Conservation (phyloP, 208 protist species). For the Crithidia fasciculata region DNA sequence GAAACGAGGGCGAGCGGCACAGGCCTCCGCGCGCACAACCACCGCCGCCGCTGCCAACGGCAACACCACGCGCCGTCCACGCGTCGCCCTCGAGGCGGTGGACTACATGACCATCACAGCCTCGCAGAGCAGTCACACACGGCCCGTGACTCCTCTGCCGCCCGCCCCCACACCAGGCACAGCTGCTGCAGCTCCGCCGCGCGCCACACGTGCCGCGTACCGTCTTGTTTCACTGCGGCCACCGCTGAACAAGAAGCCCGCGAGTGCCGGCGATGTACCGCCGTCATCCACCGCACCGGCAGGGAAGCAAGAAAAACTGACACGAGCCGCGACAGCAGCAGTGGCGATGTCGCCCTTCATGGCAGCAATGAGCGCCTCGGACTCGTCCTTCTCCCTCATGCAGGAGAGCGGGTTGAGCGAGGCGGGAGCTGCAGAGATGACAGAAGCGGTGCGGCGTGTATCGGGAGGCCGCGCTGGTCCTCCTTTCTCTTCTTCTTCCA, state of each 20-base stretch:
- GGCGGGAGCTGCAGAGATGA: background rate
- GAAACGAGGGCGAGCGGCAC: background rate
- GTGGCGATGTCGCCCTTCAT: conserved; percentile 28
- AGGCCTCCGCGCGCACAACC: background rate
- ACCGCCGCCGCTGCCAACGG: background rate
- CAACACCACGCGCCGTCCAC: conserved; percentile 17
- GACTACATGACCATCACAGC: conserved; percentile 14
- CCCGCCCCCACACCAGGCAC: background rate
- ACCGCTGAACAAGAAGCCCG: background rate
- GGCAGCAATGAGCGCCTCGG: conserved; percentile 13
- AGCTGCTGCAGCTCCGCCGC: background rate
- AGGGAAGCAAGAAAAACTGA: background rate
- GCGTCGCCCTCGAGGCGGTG: conserved; percentile 21
- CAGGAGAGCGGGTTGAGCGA: conserved; percentile 5
- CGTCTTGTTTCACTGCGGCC: conserved; percentile 10
- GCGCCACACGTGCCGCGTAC: background rate
- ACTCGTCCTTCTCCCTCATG: conserved; percentile 27
- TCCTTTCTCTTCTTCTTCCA: background rate
- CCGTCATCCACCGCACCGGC: background rate
- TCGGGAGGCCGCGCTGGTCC: too few species aligned
- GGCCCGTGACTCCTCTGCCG: background rate
- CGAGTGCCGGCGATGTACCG: background rate
- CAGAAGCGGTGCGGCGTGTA: background rate
- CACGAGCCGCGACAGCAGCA: background rate
- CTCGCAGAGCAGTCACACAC: conserved; percentile 1